Base-by-base conservation (phyloP, 805 yeast genomes). In the Blastobotrys peoriensis region DNA sequence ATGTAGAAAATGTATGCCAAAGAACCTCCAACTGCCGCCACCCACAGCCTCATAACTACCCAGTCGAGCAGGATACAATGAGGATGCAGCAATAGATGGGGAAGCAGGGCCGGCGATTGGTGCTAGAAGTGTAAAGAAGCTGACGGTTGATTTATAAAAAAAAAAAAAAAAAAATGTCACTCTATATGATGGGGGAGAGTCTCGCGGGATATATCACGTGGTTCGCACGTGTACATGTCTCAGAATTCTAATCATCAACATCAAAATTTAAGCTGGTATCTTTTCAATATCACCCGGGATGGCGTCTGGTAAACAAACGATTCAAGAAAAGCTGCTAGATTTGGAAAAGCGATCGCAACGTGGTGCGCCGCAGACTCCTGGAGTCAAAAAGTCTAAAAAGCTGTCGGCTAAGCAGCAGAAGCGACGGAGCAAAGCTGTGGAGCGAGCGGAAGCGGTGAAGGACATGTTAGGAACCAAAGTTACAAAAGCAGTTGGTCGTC, bases 391-490 rank as follows among this genome's bases (percentile, higher is more conserved):
- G 42, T 46, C 48, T 27, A 49, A 50, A 36, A 48, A 33, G 44
- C 49, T 39, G 33, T 38, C 52, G 1, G 44, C 49, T 10, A 55
- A 54, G 40, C 57, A 54, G 42, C 38, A 46, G 33, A 38, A 44
- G 40, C 47, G 59, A 15, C 33, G 43, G 21, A 36, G 19, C 9
- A 39, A 33, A 2, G 58, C 59, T 3, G 33, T 37, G 8, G 54
- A 44, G 18, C 18, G 45, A 27, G 57, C 56, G 1, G 58, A 55
- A 30, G 41, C 47, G 28, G 20, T 60, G 20, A 40, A 52, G 39
- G 63, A 55, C 15, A 52, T 51, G 44, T 52, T 64, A 5, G 50
- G 45, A 5, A 56, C 53, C 36, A 64, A 64, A 44, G 50, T 61
- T 20, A 51, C 40, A 20, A 49, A 50, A n/a, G 49, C 67, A 3